Evolutionary conservation across 176 grass and related monocot species (phyloP).

Genomic region (Raddia guianensis): DNA sequence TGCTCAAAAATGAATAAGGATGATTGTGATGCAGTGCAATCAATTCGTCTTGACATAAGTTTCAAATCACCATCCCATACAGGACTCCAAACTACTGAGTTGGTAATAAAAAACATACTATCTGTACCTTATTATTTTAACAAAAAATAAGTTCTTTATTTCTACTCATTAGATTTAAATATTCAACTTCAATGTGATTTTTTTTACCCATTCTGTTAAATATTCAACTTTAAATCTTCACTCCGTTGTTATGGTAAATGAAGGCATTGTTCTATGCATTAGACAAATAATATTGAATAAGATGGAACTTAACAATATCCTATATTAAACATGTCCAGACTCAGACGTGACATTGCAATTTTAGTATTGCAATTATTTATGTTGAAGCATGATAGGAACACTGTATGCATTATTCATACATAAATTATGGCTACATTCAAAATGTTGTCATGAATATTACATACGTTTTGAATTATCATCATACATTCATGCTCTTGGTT

Average conservation of each 20-base stretch:
- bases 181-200: constrained; percentile 20
- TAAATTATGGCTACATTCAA: background rate
- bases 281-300: constrained; percentile 7
- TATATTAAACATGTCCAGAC: background rate
- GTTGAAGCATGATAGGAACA: constrained; percentile 27
- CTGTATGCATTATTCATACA: background rate
- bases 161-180: background rate
- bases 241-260: constrained; percentile 5
- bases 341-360: constrained; percentile 15
- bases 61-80: constrained; percentile 96
- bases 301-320: constrained; percentile 17
- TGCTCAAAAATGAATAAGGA: constrained; percentile 63
- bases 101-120: constrained; percentile 61
- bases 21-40: constrained; percentile 58
- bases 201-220: constrained; percentile 29
- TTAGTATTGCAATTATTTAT: constrained; percentile 33
- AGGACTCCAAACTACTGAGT: constrained; percentile 85
- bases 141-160: constrained; percentile 1
- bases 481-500: background rate
- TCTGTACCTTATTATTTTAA: constrained; percentile 29
- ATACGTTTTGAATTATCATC: constrained; percentile 14
- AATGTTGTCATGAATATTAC: background rate
- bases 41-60: constrained; percentile 97
- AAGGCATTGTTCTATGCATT: constrained; percentile 15
- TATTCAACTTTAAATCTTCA: constrained; percentile 9